phyloP scores from a whole-genome alignment of 2,329 filamentous ascomycete species.

The Podosphaera leucotricha region DNA sequence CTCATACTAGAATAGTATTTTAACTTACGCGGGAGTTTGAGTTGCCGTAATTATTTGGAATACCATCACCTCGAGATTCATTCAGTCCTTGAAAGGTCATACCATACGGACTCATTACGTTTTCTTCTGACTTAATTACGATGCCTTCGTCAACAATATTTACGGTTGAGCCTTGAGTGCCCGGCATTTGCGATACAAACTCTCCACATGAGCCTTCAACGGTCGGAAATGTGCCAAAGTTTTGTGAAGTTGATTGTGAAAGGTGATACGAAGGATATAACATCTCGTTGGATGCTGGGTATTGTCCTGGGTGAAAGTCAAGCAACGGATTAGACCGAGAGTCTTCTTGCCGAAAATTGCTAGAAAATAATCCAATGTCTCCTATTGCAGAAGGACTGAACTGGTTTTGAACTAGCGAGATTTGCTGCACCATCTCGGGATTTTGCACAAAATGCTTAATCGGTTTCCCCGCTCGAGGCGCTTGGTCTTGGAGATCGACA shows the following conservation, averaged over 20 bases:
- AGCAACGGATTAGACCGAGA: not conserved
- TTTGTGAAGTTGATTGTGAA: conserved; percentile 18
- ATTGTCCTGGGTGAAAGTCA: not conserved
- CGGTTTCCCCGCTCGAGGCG: conserved; percentile 8
- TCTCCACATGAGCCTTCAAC: conserved; percentile 23
- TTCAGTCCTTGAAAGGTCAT: conserved; percentile 39
- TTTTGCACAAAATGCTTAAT: conserved; percentile 10
- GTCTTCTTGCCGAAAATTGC: not conserved
- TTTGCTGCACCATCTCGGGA: conserved; percentile 18
- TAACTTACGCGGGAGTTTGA: not conserved
- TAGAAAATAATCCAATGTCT: not conserved
- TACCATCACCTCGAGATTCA: not conserved
- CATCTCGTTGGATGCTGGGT: conserved; percentile 33
- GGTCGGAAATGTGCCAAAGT: conserved; percentile 26
- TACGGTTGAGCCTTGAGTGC: conserved; percentile 39
- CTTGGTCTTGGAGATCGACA: conserved; percentile 20
- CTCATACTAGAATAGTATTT: not conserved
- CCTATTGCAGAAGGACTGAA: not conserved
- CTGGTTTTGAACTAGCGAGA: not conserved
- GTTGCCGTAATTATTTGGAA: not conserved
- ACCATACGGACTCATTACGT: conserved; percentile 34
- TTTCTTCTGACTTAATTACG: conserved; percentile 44
- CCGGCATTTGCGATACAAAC: conserved; percentile 31
- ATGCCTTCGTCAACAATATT: conserved; percentile 25
- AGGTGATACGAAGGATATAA: conserved; percentile 34